phyloP scores from a whole-genome alignment of 2,329 filamentous ascomycete genomes.

The Amylocarpus encephaloides region DNA sequence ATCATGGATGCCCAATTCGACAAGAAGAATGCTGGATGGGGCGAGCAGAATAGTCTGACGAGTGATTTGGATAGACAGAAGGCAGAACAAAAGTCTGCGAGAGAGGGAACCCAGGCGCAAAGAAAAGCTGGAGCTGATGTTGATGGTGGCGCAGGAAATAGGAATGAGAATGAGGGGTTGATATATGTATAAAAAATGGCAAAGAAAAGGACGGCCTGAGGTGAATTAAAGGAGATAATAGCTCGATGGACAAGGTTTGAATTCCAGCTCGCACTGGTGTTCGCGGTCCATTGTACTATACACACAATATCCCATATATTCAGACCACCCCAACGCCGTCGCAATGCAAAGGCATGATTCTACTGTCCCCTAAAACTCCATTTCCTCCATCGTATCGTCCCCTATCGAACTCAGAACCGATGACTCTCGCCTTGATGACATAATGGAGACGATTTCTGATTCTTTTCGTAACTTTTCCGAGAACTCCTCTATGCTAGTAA shows the following conservation, averaged over 20 bases:
- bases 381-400: conserved; percentile 28
- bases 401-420: conserved; percentile 30
- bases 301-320: conserved; percentile 8
- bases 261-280: background rate
- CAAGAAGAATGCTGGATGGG: conserved; percentile 31
- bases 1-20: conserved; percentile 29
- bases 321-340: conserved; percentile 24
- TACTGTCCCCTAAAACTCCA: conserved; percentile 24
- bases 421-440: conserved; percentile 26
- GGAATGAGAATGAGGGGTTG: conserved; percentile 27
- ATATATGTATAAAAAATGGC: conserved; percentile 20
- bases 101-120: conserved; percentile 26
- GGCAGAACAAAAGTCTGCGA: conserved; percentile 28
- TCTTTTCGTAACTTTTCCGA: conserved; percentile 34
- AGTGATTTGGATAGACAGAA: conserved; percentile 30
- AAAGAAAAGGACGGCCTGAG: background rate
- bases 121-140: conserved; percentile 24
- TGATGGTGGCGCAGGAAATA: conserved; percentile 27
- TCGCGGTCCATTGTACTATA: conserved; percentile 12
- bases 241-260: background rate
- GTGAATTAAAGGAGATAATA: background rate
- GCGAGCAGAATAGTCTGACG: conserved; percentile 28
- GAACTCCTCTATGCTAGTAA: conserved; percentile 64
- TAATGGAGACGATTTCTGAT: conserved; percentile 8
- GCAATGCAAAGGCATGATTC: conserved; percentile 22